Percentiles rank a stretch among this genome's conserved stretches.
Conservation (phyloP, 768 basidiomycete species). For the Mycena galericulata region DNA sequence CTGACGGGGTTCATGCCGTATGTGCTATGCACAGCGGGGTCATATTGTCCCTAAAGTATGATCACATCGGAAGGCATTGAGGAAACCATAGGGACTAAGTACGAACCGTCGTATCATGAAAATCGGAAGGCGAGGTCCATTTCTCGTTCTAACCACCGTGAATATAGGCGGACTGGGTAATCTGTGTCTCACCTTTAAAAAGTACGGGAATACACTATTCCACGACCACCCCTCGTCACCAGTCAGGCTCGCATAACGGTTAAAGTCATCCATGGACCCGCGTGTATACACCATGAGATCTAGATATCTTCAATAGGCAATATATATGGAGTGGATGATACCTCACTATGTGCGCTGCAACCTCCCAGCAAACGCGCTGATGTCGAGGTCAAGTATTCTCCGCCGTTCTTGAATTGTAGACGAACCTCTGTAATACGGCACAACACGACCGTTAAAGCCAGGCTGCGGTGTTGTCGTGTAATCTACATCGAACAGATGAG, state of each 20-base stretch:
- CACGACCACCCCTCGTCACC: slow-evolving; percentile 54
- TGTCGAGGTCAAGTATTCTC: neutral
- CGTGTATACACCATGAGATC: slow-evolving; percentile 52
- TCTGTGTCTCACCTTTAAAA: slow-evolving; percentile 41
- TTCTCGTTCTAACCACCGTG: slow-evolving; percentile 49
- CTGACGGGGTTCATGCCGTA: slow-evolving; percentile 48
- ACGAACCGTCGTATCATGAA: slow-evolving; percentile 39
- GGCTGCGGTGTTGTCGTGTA: slow-evolving; percentile 10
- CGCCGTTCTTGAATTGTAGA: neutral
- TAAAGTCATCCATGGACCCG: slow-evolving; percentile 51
- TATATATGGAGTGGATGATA: neutral
- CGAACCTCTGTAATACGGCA: slow-evolving; percentile 8
- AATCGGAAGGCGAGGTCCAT: slow-evolving; percentile 52
- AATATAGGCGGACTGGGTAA: neutral
- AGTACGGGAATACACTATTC: slow-evolving; percentile 49
- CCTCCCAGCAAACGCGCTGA: slow-evolving; percentile 12
- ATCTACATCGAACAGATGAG: neutral
- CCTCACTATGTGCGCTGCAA: slow-evolving; percentile 15
- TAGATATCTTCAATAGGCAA: slow-evolving; percentile 5
- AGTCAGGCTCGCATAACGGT: slow-evolving; percentile 47
- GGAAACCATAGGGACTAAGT: neutral
- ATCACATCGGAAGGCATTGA: neutral
- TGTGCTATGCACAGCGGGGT: slow-evolving; percentile 52
- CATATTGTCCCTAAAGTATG: slow-evolving; percentile 42
- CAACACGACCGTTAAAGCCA: slow-evolving; percentile 2